These are phyloP conservation scores for Diaporthe sp. DNA, from an alignment of 2,329 filamentous ascomycete species.

Conservation along the genomic window DNA sequence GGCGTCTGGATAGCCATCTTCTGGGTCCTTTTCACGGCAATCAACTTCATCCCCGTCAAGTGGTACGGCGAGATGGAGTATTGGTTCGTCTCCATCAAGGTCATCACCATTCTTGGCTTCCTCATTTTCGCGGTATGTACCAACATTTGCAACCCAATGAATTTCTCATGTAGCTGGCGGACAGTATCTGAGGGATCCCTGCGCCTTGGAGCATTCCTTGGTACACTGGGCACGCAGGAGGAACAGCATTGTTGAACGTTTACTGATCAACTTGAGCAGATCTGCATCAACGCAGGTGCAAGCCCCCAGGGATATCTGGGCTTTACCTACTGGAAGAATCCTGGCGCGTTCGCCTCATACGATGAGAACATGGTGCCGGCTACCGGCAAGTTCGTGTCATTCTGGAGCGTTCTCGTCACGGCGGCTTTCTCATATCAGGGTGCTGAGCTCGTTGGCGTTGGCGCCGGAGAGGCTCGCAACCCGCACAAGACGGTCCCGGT, in stretches of 20 bases:
- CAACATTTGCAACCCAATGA: neutral
- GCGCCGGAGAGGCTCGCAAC: slow-evolving; percentile 81
- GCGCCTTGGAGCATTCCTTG: neutral
- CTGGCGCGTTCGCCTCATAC: slow-evolving; percentile 72
- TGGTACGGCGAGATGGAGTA: slow-evolving; percentile 85
- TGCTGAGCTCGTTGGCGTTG: slow-evolving; percentile 81
- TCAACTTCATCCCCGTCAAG: slow-evolving; percentile 79
- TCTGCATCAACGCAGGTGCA: slow-evolving; percentile 80
- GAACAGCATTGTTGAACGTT: neutral
- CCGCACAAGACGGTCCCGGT: slow-evolving; percentile 79
- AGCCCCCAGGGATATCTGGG: slow-evolving; percentile 79
- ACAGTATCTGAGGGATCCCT: neutral
- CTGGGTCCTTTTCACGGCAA: slow-evolving; percentile 75
- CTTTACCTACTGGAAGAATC: slow-evolving; percentile 77
- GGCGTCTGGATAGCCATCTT: slow-evolving; percentile 82
- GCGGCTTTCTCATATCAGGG: slow-evolving; percentile 80
- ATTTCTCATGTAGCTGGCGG: neutral
- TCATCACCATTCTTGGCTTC: slow-evolving; percentile 80
- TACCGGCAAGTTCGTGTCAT: slow-evolving; percentile 74
- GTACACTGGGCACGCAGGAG: neutral
- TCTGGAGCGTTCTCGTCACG: slow-evolving; percentile 77
- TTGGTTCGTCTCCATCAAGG: slow-evolving; percentile 83
- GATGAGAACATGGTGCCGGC: slow-evolving; percentile 40
- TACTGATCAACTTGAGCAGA: slow-evolving; percentile 46
- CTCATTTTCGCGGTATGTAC: slow-evolving; percentile 71